Base-by-base conservation (phyloP, 805 yeast genomes). In the Candida saitoana region DNA sequence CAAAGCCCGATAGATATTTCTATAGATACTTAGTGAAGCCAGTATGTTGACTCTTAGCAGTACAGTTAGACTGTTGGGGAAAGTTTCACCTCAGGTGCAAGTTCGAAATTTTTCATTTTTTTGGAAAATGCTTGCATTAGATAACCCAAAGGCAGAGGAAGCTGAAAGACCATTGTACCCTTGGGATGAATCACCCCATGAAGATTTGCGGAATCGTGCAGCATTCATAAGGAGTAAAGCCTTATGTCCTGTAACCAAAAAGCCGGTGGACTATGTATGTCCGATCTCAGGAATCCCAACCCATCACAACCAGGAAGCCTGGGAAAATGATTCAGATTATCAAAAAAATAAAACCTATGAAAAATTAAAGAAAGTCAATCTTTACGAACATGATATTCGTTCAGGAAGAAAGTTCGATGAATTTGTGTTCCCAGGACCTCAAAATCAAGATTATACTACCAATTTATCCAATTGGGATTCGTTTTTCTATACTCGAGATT, bases 211-310 rank as follows among this genome's bases (percentile, higher is more conserved):
- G 49, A 84, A 87, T 50, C 76, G 97, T 47, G 97, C 98, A 1
- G 96, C 96, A 16, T 79, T 82, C 44, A 93, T 91, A 48, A 77
- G 90, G 58, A 84, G 95, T 3, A 74, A 82, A 47, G 96, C 96
- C 8, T 77, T 78, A 56, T 91, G 98, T 62, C 98, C 97, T 0
- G 93, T 90, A 9, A 90, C 97, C 0, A 73, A 80, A 15, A 76
- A 81, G 49, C 83, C 84, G 36, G 87, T 93, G 45, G 74, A 83
- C 50, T 93, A 74, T 61, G 87, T 90, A 2, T 93, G 98, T 67
- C 99, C 99, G 1, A 68, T 77, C 43, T 86, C 96, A 3, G 99
- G 99, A 2, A 89, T 93, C 39, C 99, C 99, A 18, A 93, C 99
- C 3, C 99, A 93, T 62, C 95, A 87, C 58, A 81, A 87, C 16